A percentile compares a stretch with the other conserved stretches of the same genome.
phyloP scores from a whole-genome alignment of 2,329 filamentous ascomycete genomes.

The Bipolaris gigantea region DNA sequence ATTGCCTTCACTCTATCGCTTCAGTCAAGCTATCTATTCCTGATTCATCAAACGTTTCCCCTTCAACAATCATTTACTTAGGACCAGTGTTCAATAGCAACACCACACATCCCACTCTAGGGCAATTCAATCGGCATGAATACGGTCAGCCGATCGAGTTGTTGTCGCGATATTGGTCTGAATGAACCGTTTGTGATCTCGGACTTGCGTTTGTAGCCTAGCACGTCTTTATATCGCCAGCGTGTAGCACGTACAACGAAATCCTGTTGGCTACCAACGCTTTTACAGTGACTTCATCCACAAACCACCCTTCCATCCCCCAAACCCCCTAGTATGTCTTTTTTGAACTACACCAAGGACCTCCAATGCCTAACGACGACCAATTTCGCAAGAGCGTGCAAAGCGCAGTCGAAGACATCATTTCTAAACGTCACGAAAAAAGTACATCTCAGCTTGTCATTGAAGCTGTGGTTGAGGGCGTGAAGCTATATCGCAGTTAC shows the following conservation, averaged over 20 bases:
- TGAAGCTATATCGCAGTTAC: constrained; percentile 21
- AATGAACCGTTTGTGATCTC: not conserved
- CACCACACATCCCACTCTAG: not conserved
- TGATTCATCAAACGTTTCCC: not conserved
- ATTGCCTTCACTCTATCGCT: not conserved
- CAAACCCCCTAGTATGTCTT: not conserved
- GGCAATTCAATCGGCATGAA: not conserved
- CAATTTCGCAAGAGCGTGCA: constrained; percentile 20
- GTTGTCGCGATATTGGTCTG: constrained; percentile 6
- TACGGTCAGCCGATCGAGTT: not conserved
- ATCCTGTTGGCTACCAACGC: not conserved
- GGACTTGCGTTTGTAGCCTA: not conserved
- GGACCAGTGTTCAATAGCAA: not conserved
- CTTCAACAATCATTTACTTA: too few species aligned
- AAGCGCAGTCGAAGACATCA: constrained; percentile 16
- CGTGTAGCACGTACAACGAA: not conserved
- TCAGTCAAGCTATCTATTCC: not conserved
- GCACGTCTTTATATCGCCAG: constrained; percentile 2
- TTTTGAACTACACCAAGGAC: not conserved
- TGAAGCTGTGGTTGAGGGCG: constrained; percentile 25
- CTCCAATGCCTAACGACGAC: constrained; percentile 12
- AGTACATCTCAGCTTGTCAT: constrained; percentile 19
- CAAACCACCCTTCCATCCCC: not conserved
- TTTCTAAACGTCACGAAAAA: constrained; percentile 11
- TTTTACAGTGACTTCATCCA: not conserved